Evolutionary conservation across 2,329 filamentous ascomycete species (phyloP).

Genomic region (Dothideomycetidae sp.): DNA sequence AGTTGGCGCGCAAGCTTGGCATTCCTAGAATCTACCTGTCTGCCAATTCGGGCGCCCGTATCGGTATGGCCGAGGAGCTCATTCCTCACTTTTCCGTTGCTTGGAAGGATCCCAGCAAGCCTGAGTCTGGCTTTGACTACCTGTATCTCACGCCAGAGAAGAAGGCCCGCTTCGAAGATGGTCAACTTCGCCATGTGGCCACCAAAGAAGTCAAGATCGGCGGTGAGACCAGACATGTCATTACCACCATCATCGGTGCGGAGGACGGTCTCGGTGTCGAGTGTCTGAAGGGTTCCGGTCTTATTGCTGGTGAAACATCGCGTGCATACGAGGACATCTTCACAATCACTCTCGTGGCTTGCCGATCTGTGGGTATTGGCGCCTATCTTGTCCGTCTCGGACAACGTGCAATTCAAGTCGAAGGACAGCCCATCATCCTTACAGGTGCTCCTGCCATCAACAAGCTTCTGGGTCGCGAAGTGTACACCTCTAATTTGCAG

Average conservation of each 20-base stretch:
- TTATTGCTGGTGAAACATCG: slow-evolving; percentile 95
- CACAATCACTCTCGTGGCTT: slow-evolving; percentile 93
- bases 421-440: slow-evolving; percentile 96
- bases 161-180: slow-evolving; percentile 75
- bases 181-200: slow-evolving; percentile 60
- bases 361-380: slow-evolving; percentile 97
- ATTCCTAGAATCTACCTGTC: slow-evolving; percentile 96
- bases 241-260: slow-evolving; percentile 80
- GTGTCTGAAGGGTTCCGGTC: slow-evolving; percentile 88
- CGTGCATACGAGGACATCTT: slow-evolving; percentile 98
- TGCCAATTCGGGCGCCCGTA: slow-evolving; percentile 94
- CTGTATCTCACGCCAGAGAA: slow-evolving; percentile 79
- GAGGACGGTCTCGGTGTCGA: slow-evolving; percentile 97
- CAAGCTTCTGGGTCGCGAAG: slow-evolving; percentile 93
- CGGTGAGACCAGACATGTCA: slow-evolving; percentile 84
- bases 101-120: slow-evolving; percentile 75
- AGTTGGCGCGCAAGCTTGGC: slow-evolving; percentile 82
- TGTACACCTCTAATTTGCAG: slow-evolving; percentile 97
- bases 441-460: slow-evolving; percentile 96
- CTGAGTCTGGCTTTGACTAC: slow-evolving; percentile 88
- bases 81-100: slow-evolving; percentile 95
- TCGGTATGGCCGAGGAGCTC: slow-evolving; percentile 90
- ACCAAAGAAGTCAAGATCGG: slow-evolving; percentile 77
- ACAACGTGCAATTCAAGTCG: slow-evolving; percentile 96
- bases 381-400: slow-evolving; percentile 96